phyloP scores from a whole-genome alignment of 306 rosid species.

The Acacia acuminata region DNA sequence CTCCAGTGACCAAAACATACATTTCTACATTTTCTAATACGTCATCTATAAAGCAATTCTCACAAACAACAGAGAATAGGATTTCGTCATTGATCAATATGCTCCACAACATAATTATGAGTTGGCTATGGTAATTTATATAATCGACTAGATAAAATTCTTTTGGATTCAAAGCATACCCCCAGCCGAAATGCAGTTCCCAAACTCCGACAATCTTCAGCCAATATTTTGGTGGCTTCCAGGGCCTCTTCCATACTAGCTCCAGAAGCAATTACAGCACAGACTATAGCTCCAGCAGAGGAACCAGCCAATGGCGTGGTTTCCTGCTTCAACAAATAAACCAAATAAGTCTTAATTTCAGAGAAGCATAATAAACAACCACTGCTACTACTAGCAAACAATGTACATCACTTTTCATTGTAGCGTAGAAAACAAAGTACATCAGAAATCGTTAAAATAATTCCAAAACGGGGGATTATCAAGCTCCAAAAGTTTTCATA shows the following conservation, averaged over 20 bases:
- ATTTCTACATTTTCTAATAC: background rate
- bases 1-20: background rate
- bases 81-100: background rate
- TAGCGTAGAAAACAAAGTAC: background rate
- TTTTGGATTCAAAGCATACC: slow-evolving; percentile 47
- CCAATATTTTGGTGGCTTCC: slow-evolving; percentile 79
- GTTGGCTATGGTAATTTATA: background rate
- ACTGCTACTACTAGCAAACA: background rate
- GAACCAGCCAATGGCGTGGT: slow-evolving; percentile 97
- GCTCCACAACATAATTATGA: background rate
- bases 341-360: background rate
- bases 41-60: background rate
- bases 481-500: background rate
- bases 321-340: slow-evolving; percentile 55
- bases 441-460: background rate
- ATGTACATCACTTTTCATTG: slow-evolving; percentile 8
- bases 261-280: slow-evolving; percentile 93
- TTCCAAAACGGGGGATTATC: background rate
- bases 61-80: background rate
- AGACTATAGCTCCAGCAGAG: slow-evolving; percentile 95
- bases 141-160: slow-evolving; percentile 10
- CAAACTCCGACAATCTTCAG: slow-evolving; percentile 79
- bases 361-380: background rate
- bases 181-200: slow-evolving; percentile 98
- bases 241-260: slow-evolving; percentile 86